Base-by-base conservation (phyloP, 257 asterid genomes). In the Coffea eugenioides region DNA sequence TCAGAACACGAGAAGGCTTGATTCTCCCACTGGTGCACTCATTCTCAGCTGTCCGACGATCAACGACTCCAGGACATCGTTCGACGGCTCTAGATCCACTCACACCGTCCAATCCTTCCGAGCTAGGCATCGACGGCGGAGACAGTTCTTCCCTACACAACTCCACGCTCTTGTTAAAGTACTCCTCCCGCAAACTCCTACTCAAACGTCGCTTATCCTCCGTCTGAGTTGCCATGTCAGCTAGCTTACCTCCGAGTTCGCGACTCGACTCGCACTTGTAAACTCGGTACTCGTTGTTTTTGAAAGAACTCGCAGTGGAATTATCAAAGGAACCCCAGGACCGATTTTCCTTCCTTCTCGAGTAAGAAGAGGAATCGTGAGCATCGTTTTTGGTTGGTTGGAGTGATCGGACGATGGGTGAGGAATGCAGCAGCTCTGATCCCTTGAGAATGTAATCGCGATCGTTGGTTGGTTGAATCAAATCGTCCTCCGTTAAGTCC, bases 381-480 rank as follows among this genome's bases (percentile, higher is more conserved):
- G 69, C 25, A 15, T 82, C 82, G n/a, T 61, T 69, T 16, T 39
- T 39, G 43, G 74, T 45, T 71, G 43, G 77, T 13, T 45, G 59
- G 56, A 2, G 70, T 13, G 70, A 34, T 51, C 76, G 82, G 0
- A 15, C 69, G 45, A 62, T 41, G 11, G 69, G 61, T 4, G 82
- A 59, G 20, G 74, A 27, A 43, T 69, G 83, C 14, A 76, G 79
- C 10, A 87, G 73, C 78, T 85, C 86, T 0, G 90, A 85, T 48
- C 88, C 88, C 81, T 87, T 85, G 70, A 87, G 85, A 56, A 87
- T 68, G 66, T 87, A 87, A 69, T 87, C 87, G 31, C 70, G 79
- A 57, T 83, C 86, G 73, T 81, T 66, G 46, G 85, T 85, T 21
- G 90, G 90, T 13, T 76, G 80, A 62, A 87, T 83, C 80, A 87